A percentile compares a stretch with the other conserved stretches of the same genome.
Evolutionary conservation across 495 filamentous ascomycete genomes (phyloP).

Genomic region (Hypoxylon crocopeplum): DNA sequence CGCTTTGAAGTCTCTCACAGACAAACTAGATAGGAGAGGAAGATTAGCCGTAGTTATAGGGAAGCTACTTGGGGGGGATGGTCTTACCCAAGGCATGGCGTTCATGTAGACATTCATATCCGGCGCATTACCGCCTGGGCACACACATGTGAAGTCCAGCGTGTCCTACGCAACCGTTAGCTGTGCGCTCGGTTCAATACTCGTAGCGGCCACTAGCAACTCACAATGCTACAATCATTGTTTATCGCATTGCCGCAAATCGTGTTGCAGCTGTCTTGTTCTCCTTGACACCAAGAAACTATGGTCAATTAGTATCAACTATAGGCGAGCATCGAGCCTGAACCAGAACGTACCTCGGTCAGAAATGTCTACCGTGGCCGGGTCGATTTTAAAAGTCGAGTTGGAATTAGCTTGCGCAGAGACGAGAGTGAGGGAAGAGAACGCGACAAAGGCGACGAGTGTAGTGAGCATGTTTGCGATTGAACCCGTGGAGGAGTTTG

Average conservation of each 20-base stretch:
- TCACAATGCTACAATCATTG: conserved; percentile 44
- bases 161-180: conserved; percentile 28
- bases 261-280: conserved; percentile 43
- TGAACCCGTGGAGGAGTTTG: not conserved
- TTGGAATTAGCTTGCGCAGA: conserved; percentile 44
- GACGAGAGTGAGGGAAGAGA: conserved; percentile 42
- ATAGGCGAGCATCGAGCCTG: not conserved
- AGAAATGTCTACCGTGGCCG: conserved; percentile 27
- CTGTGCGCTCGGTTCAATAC: not conserved
- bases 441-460: conserved; percentile 38
- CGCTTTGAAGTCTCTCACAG: conserved; percentile 41
- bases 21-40: conserved; percentile 37
- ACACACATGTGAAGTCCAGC: conserved; percentile 46
- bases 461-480: conserved; percentile 40
- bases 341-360: conserved; percentile 30
- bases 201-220: conserved; percentile 9
- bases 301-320: conserved; percentile 12
- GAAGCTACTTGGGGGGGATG: not conserved
- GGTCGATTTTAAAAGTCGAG: conserved; percentile 44
- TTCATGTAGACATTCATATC: conserved; percentile 45
- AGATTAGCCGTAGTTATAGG: not conserved
- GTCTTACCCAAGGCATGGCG: conserved; percentile 46
- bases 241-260: conserved; percentile 37
- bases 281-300: conserved; percentile 47
- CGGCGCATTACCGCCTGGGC: conserved; percentile 41